Percentiles rank a stretch among this genome's conserved stretches.
phyloP scores from a whole-genome alignment of 2,329 filamentous ascomycete species.

The Scedosporium aurantiacum region DNA sequence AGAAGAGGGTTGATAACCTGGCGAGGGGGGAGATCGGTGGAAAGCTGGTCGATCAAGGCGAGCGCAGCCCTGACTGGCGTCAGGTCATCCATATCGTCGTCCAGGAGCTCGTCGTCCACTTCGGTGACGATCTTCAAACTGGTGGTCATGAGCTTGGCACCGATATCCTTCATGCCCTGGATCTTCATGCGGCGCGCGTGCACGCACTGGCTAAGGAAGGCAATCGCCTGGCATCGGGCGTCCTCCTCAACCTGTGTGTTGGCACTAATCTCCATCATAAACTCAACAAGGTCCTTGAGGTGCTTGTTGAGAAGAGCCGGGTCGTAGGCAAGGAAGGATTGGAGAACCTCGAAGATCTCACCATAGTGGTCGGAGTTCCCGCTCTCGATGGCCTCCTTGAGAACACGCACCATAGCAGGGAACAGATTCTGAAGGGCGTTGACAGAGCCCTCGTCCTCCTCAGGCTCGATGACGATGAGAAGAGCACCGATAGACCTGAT shows the following conservation, averaged over 20 bases:
- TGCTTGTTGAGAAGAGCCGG: slow-evolving; percentile 72
- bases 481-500: slow-evolving; percentile 82
- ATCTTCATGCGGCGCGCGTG: slow-evolving; percentile 93
- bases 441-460: slow-evolving; percentile 67
- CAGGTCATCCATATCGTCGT: slow-evolving; percentile 62
- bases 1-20: slow-evolving; percentile 91
- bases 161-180: slow-evolving; percentile 74
- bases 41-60: slow-evolving; percentile 77
- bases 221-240: slow-evolving; percentile 76
- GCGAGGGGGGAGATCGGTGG: slow-evolving; percentile 78
- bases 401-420: slow-evolving; percentile 77
- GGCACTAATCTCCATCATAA: slow-evolving; percentile 81
- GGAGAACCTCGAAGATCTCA: slow-evolving; percentile 92
- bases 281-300: slow-evolving; percentile 80
- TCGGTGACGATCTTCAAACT: slow-evolving; percentile 84
- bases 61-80: slow-evolving; percentile 79
- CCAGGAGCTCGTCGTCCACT: slow-evolving; percentile 64
- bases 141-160: slow-evolving; percentile 76
- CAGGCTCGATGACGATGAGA: slow-evolving; percentile 76
- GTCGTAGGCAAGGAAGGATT: slow-evolving; percentile 85
- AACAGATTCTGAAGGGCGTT: slow-evolving; percentile 69
- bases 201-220: slow-evolving; percentile 87
- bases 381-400: slow-evolving; percentile 71
- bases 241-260: slow-evolving; percentile 74
- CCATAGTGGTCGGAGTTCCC: slow-evolving; percentile 80